Evolutionary conservation across 164 flowering plant genomes (phyloP).

Genomic region (Sedum album): DNA sequence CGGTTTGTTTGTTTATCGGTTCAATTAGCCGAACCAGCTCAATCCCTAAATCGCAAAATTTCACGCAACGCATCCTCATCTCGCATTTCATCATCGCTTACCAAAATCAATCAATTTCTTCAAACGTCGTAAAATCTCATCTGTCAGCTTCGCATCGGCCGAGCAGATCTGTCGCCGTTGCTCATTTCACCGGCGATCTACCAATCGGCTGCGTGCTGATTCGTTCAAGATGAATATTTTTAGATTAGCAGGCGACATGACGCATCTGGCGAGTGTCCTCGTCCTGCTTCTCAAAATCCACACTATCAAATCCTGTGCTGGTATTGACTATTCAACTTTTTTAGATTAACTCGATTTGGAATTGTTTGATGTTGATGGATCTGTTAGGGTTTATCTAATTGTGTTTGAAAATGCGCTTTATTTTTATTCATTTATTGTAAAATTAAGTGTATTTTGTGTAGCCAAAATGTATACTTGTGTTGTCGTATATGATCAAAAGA

Average conservation of each 20-base stretch:
- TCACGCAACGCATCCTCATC: background rate
- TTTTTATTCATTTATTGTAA: too few relatives aligned
- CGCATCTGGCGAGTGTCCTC: too few relatives aligned
- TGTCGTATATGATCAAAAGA: too few relatives aligned
- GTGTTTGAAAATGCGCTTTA: background rate
- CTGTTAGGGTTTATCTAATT: background rate
- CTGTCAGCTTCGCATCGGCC: background rate
- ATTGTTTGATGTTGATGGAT: background rate
- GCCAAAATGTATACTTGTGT: background rate
- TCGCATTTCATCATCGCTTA: background rate
- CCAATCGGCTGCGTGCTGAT: too few relatives aligned
- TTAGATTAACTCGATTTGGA: background rate
- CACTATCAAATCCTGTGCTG: too few relatives aligned
- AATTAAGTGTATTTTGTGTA: background rate
- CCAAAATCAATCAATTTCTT: background rate
- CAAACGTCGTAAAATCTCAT: background rate
- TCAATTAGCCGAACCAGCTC: background rate
- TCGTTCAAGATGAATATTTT: too few relatives aligned
- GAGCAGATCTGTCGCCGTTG: slow-evolving; percentile 1
- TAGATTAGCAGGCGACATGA: too few relatives aligned
- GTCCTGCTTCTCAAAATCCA: too few relatives aligned
- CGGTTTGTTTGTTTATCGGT: background rate
- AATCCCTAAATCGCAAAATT: background rate
- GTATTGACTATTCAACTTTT: background rate
- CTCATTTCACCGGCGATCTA: too few relatives aligned